phyloP scores from a whole-genome alignment of 306 rosid genomes.

The Rubus parviflorus region DNA sequence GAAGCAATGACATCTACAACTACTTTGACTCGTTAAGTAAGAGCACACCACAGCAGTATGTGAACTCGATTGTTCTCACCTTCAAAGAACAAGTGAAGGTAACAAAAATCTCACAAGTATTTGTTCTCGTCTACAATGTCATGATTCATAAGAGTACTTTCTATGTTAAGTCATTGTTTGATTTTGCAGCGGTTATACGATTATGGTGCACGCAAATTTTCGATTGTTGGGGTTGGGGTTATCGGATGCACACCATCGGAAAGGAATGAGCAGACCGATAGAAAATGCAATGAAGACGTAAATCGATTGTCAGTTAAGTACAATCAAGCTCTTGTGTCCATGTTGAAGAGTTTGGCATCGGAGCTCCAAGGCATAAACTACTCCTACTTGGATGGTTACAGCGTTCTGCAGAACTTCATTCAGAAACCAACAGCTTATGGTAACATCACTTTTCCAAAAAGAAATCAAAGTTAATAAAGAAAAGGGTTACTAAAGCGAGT shows the following conservation, averaged over 20 bases:
- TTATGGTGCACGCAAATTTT: conserved; percentile 68
- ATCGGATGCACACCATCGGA: conserved; percentile 72
- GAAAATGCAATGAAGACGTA: conserved; percentile 47
- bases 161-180: background rate
- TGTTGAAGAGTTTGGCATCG: conserved; percentile 41
- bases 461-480: background rate
- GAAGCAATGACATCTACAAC: conserved; percentile 76
- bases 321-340: conserved; percentile 47
- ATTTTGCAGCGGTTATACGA: conserved; percentile 52
- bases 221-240: conserved; percentile 47
- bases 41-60: conserved; percentile 55
- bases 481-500: no score
- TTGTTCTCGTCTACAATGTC: background rate
- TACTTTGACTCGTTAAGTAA: conserved; percentile 44
- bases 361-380: conserved; percentile 41
- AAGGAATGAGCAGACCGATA: conserved; percentile 41
- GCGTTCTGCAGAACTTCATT: conserved; percentile 38
- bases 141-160: background rate
- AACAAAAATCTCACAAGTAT: background rate
- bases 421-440: conserved; percentile 53
- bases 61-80: conserved; percentile 45
- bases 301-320: conserved; percentile 40
- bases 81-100: conserved; percentile 62
- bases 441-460: conserved; percentile 16
- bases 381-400: conserved; percentile 65